A percentile compares a stretch with the other conserved stretches of the same genome.
Conservation (phyloP, 768 basidiomycete species). For the Strobilomyces echinocephalus region DNA sequence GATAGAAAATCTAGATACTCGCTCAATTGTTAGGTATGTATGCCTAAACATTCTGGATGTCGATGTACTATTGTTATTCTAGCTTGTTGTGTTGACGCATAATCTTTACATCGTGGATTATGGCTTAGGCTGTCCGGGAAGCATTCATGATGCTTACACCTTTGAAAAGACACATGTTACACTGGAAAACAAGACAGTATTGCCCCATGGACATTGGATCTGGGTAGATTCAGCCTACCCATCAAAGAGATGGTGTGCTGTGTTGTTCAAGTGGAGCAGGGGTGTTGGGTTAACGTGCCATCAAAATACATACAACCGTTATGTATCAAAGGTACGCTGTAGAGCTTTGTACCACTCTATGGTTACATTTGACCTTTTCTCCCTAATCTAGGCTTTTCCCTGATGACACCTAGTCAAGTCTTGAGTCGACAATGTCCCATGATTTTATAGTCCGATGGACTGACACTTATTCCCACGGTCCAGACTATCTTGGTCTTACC, state of each 20-base stretch:
- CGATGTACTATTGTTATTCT: background rate
- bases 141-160: too few relatives aligned
- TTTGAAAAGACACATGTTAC: background rate
- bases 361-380: too few relatives aligned
- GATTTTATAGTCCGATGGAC: too few relatives aligned
- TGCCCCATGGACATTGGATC: background rate
- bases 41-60: background rate
- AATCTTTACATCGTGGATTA: background rate
- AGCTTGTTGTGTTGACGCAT: background rate
- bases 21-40: background rate
- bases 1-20: conserved; percentile 2
- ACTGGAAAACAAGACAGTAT: background rate
- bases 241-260: too few relatives aligned
- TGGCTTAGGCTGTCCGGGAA: background rate
- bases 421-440: too few relatives aligned
- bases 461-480: too few relatives aligned
- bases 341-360: too few relatives aligned
- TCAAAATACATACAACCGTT: background rate
- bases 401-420: too few relatives aligned
- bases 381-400: too few relatives aligned
- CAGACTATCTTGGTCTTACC: too few relatives aligned
- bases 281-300: background rate
- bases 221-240: too few relatives aligned
- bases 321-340: background rate
- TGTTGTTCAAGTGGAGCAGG: background rate